These are phyloP conservation scores for Rhodosporidiobolus sp. DNA, from an alignment of 768 basidiomycete species.

Conservation along the genomic window DNA sequence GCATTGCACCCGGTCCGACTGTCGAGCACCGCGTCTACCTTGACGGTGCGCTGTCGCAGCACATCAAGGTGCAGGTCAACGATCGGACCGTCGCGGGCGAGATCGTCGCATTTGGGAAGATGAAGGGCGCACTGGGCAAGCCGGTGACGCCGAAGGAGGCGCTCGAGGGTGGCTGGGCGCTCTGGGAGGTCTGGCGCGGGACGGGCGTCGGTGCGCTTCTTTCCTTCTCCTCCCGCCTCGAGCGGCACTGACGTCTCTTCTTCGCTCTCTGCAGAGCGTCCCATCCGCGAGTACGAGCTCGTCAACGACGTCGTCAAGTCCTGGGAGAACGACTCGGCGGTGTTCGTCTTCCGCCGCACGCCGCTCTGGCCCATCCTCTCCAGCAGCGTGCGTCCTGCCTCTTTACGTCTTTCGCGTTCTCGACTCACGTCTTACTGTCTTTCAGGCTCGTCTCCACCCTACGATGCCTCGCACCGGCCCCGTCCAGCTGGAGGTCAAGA, in stretches of 20 bases:
- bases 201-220: constrained; percentile 74
- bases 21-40: constrained; percentile 62
- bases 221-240: neutral
- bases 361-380: constrained; percentile 54
- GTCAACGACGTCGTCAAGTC: constrained; percentile 72
- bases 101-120: constrained; percentile 64
- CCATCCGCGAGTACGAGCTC: constrained; percentile 81
- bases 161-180: constrained; percentile 67
- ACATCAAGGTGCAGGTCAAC: constrained; percentile 68
- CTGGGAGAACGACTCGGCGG: constrained; percentile 81
- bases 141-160: constrained; percentile 53
- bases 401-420: rapidly evolving
- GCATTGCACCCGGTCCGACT: neutral
- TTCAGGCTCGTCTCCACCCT: constrained; percentile 16
- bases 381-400: neutral
- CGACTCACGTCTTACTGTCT: constrained; percentile 50
- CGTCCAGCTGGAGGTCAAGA: constrained; percentile 84
- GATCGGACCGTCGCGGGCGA: constrained; percentile 68
- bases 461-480: constrained; percentile 57
- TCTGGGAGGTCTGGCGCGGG: constrained; percentile 85
- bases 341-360: constrained; percentile 73
- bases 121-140: constrained; percentile 59
- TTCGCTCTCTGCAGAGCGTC: constrained; percentile 60
- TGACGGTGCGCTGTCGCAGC: constrained; percentile 65
- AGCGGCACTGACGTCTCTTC: neutral